A percentile compares a stretch with the other conserved stretches of the same genome.
These are phyloP conservation scores for Ustulina deusta DNA, from an alignment of 2,329 filamentous ascomycete species.

Conservation along the genomic window DNA sequence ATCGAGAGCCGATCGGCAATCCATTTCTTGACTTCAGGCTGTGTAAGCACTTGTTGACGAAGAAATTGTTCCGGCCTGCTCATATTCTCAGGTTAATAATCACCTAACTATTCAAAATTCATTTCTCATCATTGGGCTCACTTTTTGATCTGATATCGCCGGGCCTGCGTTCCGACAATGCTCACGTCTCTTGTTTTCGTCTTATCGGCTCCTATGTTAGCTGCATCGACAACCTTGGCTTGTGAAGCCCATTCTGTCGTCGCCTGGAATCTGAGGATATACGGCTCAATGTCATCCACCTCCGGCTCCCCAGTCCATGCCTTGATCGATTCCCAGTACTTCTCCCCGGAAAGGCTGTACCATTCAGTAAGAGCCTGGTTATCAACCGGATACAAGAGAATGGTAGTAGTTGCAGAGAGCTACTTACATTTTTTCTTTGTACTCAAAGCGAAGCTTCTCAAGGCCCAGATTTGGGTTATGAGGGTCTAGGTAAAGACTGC, in stretches of 20 bases:
- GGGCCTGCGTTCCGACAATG: slow-evolving; percentile 31
- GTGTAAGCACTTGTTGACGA: slow-evolving; percentile 32
- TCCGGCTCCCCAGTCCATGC: slow-evolving; percentile 32
- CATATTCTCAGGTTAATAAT: background rate
- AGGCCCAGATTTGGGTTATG: slow-evolving; percentile 34
- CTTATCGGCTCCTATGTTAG: slow-evolving; percentile 27
- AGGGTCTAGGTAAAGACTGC: slow-evolving; percentile 32
- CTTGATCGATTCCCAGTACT: slow-evolving; percentile 32
- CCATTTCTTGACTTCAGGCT: slow-evolving; percentile 36
- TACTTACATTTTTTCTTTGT: slow-evolving; percentile 27
- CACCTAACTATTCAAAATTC: background rate
- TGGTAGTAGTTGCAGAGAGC: background rate
- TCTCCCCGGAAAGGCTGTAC: slow-evolving; percentile 24
- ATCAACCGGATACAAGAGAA: background rate
- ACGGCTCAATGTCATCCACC: slow-evolving; percentile 32
- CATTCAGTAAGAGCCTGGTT: slow-evolving; percentile 1
- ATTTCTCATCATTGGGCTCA: background rate
- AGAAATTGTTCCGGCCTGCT: slow-evolving; percentile 32
- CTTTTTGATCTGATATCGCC: slow-evolving; percentile 37
- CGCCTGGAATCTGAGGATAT: slow-evolving; percentile 27
- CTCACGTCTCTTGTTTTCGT: slow-evolving; percentile 27
- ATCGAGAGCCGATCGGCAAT: slow-evolving; percentile 31
- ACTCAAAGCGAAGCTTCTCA: slow-evolving; percentile 35
- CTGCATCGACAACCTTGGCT: slow-evolving; percentile 31
- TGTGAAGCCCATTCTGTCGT: slow-evolving; percentile 30